Evolutionary conservation across 2,329 filamentous ascomycete species (phyloP).

Genomic region (Pseudocercospora vitis): DNA sequence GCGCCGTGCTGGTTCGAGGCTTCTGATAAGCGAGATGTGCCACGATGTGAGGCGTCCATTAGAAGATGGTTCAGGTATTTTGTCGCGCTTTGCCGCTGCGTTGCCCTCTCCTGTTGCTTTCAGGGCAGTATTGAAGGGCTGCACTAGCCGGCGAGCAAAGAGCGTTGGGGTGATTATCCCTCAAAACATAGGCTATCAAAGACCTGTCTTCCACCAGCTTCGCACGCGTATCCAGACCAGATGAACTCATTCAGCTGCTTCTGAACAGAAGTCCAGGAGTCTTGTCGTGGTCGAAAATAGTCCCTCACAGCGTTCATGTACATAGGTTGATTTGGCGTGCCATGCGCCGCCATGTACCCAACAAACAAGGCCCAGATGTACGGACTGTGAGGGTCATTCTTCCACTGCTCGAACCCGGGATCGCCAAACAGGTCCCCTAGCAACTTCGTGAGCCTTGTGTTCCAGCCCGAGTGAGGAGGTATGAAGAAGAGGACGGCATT

Average conservation of each 20-base stretch:
- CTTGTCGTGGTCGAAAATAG: neutral
- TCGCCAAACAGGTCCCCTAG: neutral
- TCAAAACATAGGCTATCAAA: too few relatives aligned
- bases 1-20: too few relatives aligned
- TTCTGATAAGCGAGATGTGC: too few relatives aligned
- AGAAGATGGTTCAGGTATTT: too few relatives aligned
- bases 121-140: neutral
- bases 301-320: constrained; percentile 1
- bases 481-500: constrained; percentile 9
- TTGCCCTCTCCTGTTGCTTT: too few relatives aligned
- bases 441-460: neutral
- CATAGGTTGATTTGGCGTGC: neutral
- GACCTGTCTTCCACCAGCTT: neutral
- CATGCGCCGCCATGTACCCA: constrained; percentile 6
- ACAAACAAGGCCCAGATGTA: constrained; percentile 9
- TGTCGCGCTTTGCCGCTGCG: too few relatives aligned
- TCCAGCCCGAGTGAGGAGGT: constrained; percentile 14
- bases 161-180: too few relatives aligned
- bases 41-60: too few relatives aligned
- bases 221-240: constrained; percentile 12
- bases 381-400: neutral
- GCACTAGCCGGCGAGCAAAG: too few relatives aligned
- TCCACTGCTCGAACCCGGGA: neutral
- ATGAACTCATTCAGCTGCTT: constrained; percentile 4
- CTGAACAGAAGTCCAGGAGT: neutral